Conservation (phyloP, 164 flowering plant genomes). For the Buxus sempervirens region DNA sequence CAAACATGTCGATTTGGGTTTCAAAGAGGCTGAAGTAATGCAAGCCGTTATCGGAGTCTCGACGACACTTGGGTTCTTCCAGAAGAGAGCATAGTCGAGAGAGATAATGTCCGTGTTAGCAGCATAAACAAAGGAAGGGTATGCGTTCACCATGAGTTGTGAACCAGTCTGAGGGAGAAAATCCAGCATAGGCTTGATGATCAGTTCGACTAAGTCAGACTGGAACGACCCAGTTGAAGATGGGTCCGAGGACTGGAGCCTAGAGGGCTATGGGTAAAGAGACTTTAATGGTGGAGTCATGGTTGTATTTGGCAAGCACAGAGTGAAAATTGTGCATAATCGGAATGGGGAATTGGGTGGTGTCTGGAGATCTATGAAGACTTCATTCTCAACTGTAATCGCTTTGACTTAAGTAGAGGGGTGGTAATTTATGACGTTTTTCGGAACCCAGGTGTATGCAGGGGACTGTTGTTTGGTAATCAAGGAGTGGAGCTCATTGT, state of each 20-base stretch:
- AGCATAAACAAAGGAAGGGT: constrained; percentile 87
- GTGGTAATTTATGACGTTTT: constrained; percentile 51
- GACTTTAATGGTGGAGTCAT: constrained; percentile 46
- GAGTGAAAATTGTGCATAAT: constrained; percentile 73
- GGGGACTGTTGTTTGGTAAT: constrained; percentile 50
- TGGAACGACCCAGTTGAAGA: constrained; percentile 76
- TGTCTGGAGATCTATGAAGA: constrained; percentile 67
- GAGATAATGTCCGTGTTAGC: constrained; percentile 60
- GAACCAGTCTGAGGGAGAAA: constrained; percentile 62
- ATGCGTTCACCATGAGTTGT: constrained; percentile 70
- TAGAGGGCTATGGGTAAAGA: constrained; percentile 80
- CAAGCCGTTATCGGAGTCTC: constrained; percentile 70
- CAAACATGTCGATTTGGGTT: constrained; percentile 81
- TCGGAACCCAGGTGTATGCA: constrained; percentile 61
- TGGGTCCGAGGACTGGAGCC: constrained; percentile 72
- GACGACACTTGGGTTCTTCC: constrained; percentile 47
- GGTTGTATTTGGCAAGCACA: constrained; percentile 40
- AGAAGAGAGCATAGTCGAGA: constrained; percentile 75
- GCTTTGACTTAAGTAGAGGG: constrained; percentile 68
- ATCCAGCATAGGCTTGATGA: constrained; percentile 69
- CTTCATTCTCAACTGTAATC: constrained; percentile 90
- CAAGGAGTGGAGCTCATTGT: constrained; percentile 69
- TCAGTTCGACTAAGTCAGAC: constrained; percentile 46
- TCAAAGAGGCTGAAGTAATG: constrained; percentile 63
- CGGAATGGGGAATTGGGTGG: constrained; percentile 56